Evolutionary conservation across 2,329 filamentous ascomycete genomes (phyloP), one percentile per base, ranked within the genome.

Genomic region (Ilyonectria mors-panacis): DNA sequence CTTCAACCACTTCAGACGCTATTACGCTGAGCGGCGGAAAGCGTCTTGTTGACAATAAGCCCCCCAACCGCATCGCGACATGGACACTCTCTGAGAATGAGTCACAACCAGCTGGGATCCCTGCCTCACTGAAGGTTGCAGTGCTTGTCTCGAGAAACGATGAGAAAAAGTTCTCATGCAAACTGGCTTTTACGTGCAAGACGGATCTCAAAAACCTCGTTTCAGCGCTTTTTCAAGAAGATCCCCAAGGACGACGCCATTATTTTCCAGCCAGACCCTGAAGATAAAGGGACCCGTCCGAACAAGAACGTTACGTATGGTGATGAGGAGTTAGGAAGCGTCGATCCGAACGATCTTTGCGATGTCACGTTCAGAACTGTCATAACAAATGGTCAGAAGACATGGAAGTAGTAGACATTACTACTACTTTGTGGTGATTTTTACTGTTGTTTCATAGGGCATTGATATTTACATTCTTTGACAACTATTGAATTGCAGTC

Each of bases 51-150:
- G 47, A 57, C 44, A 67, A 53, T 30, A 57, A 42, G 42, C 65
- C 56, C 3, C 54, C 65, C 1, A 56, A 66, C 17, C 55, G 30
- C 30, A 33, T 33, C 30, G 67, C 61, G 13, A 59, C 48, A n/a
- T 71, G 69, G 66, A 63, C 50, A 8, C 23, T 70, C 7, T 2
- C 65, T 2, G 69, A 70, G 15, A 71, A 71, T 4, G 17, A 47
- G 4, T 44, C 33, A n/a, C 47, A 50, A 7, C 65, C 65, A 10
- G 19, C 42, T 2, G 67, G 67, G 1, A 53, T 69, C 1, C 67
- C 65, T 2, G 28, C 57, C 4, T 69, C 55, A 0, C 33, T 69
- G 2, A n/a, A 35, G 10, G 47, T 68, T 1, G 67, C 66, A 2
- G 23, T 69, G 30, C 30, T 33, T 33, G 30, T 33, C 30, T 33